phyloP scores from a whole-genome alignment of 1,284 basidiomycete species.

The Coniferiporia weirii region DNA sequence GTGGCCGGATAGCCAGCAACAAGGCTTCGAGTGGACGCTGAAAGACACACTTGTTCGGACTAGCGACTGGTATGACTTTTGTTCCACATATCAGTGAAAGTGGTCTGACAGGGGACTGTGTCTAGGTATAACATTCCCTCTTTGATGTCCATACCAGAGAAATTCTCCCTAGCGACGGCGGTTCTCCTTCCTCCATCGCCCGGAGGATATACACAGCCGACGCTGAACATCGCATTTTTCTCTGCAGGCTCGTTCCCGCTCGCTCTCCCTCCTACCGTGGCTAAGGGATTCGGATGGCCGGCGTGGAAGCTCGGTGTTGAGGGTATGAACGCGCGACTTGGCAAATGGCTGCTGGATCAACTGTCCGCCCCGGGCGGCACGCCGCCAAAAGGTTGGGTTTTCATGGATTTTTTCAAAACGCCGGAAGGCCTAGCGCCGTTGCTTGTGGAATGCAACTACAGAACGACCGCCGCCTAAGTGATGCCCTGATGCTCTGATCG shows the following conservation, averaged over 20 bases:
- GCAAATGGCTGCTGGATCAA: constrained; percentile 59
- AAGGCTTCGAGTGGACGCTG: constrained; percentile 72
- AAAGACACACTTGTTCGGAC: constrained; percentile 63
- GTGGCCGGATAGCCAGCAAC: constrained; percentile 74
- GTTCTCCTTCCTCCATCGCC: constrained; percentile 44
- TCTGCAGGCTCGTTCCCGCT: constrained; percentile 81
- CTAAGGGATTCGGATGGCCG: constrained; percentile 79
- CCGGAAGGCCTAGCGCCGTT: constrained; percentile 56
- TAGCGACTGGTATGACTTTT: constrained; percentile 67
- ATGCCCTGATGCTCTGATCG: background rate
- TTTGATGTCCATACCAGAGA: constrained; percentile 76
- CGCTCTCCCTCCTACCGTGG: constrained; percentile 67
- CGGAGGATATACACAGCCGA: constrained; percentile 35
- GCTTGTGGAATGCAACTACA: constrained; percentile 72
- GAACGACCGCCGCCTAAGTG: background rate
- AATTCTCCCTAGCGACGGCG: constrained; percentile 51
- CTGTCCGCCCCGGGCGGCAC: constrained; percentile 24
- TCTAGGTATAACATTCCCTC: constrained; percentile 72
- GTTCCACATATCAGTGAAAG: background rate
- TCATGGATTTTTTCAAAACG: constrained; percentile 66
- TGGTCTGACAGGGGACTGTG: background rate
- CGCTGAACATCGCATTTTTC: constrained; percentile 67
- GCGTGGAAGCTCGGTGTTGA: constrained; percentile 67
- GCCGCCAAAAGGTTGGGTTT: constrained; percentile 58
- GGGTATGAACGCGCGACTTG: constrained; percentile 75